Percentiles rank a stretch among this genome's conserved stretches.
Conservation (phyloP, 129 eudicot species). For the Silybum marianum region DNA sequence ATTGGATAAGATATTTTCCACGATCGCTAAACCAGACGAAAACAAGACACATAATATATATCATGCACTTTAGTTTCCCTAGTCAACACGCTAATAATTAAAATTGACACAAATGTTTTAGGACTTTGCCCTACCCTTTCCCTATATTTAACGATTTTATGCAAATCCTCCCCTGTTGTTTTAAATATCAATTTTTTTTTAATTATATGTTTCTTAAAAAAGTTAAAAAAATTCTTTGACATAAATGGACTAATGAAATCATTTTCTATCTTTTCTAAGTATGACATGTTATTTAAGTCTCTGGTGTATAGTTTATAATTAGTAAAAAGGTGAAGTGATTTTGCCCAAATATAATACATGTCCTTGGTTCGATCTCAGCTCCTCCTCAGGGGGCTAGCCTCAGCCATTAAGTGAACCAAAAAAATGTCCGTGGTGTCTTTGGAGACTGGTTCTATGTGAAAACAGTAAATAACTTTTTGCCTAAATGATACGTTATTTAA, state of each 20-base stretch:
- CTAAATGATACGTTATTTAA: not conserved
- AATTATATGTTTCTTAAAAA: not conserved
- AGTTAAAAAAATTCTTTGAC: not conserved
- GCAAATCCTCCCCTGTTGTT: not conserved
- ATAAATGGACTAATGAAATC: not conserved
- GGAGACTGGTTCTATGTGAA: no score
- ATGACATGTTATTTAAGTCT: not conserved
- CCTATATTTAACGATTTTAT: slow-evolving; percentile 7
- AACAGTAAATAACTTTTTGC: no score
- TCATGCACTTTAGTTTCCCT: slow-evolving; percentile 16
- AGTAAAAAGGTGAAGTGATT: no score
- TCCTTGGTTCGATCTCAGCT: no score
- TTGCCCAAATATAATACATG: no score
- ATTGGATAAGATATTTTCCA: not conserved
- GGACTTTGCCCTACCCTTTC: not conserved
- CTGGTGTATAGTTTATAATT: no score
- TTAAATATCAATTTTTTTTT: not conserved
- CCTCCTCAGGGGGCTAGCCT: no score
- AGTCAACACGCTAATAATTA: slow-evolving; percentile 32
- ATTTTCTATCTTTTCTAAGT: not conserved
- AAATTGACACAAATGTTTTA: slow-evolving; percentile 16
- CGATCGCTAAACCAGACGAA: not conserved
- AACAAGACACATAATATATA: not conserved
- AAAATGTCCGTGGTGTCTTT: no score
- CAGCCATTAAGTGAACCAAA: no score